Evolutionary conservation across 2,329 filamentous ascomycete genomes (phyloP), one percentile per base, ranked within the genome.

Genomic region (Malbranchea cinnamomea): DNA sequence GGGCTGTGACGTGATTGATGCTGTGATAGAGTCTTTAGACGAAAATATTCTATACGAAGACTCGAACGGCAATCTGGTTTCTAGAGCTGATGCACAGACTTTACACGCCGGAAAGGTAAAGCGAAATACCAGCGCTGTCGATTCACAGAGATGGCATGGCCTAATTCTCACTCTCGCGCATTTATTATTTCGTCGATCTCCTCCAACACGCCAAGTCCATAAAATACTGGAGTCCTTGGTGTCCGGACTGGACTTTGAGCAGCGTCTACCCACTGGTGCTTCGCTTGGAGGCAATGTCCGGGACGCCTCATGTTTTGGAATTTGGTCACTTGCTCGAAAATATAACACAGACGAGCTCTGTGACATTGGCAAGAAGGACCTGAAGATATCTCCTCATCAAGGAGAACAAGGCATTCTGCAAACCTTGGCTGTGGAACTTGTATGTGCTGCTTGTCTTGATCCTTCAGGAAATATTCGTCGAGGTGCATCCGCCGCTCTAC

Each of bases 251-350:
- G 74, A 74, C 1, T 98, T 95, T 47, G 85, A 98, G 52, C 83
- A 93, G 46, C 70, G 85, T 35, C 80, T 78, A 26, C 71, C 82
- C 0, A 83, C 82, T 3, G 87, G 89, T n/a, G 74, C 69, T 8
- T 85, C 82, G 3, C 65, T 87, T 7, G 89, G 89, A 2, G 78
- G 81, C 2, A 93, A 91, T 42, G 85, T 98, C 10, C 73, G 89
- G 26, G 89, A 98, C 57, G 87, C 89, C 8, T 83, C 89, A 3
- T 94, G 85, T 50, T 98, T 95, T 50, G 89, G 89, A 5, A 77
- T 95, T 14, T 98, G 89, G 89, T 79, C 85, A 1, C 53, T 95
- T 5, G 82, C 87, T 13, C 70, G 89, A 32, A 76, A 87, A 32
- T 98, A 95, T 45, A 74, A 71, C 1, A 93, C 84, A 0, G 48